Percentiles rank a stretch among this genome's conserved stretches.
Conservation (phyloP, 139 green algal species). For the Haematococcus sp. region DNA sequence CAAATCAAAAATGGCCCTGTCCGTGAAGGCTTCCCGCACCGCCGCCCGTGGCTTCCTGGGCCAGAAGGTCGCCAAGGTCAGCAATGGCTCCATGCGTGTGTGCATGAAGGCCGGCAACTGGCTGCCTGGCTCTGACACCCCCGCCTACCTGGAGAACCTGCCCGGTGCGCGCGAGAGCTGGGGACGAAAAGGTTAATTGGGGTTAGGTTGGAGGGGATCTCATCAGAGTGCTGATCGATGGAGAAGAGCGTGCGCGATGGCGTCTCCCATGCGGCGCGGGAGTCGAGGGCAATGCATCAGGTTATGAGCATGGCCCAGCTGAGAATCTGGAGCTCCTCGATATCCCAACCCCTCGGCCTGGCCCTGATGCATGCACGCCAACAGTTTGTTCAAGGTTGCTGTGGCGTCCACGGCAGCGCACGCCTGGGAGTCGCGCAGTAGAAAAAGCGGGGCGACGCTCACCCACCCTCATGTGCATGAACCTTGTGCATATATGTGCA, state of each 20-base stretch:
- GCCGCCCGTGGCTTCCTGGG: conserved; percentile 26
- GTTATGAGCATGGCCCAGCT: background rate
- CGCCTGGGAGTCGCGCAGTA: no score
- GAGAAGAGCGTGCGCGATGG: background rate
- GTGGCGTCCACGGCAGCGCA: no score
- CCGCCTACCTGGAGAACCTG: conserved; percentile 63
- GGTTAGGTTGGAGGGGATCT: background rate
- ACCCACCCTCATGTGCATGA: no score
- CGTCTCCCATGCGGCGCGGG: background rate
- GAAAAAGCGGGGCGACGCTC: no score
- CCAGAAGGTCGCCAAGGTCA: conserved; percentile 23
- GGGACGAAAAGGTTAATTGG: background rate
- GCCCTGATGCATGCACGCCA: background rate
- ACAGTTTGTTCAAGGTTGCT: no score
- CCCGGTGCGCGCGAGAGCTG: background rate
- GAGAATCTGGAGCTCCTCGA: background rate
- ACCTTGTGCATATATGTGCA: no score
- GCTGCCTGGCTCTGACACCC: conserved; percentile 65
- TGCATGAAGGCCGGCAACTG: conserved; percentile 54
- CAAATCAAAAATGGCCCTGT: conserved; percentile 25
- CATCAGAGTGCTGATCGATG: background rate
- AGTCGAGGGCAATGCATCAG: background rate
- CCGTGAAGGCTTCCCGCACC: conserved; percentile 18
- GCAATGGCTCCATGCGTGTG: conserved; percentile 37
- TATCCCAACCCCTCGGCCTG: background rate